A percentile compares a stretch with the other conserved stretches of the same genome.
phyloP scores from a whole-genome alignment of 2,329 filamentous ascomycete genomes.

The Penicillium brevicompactum region DNA sequence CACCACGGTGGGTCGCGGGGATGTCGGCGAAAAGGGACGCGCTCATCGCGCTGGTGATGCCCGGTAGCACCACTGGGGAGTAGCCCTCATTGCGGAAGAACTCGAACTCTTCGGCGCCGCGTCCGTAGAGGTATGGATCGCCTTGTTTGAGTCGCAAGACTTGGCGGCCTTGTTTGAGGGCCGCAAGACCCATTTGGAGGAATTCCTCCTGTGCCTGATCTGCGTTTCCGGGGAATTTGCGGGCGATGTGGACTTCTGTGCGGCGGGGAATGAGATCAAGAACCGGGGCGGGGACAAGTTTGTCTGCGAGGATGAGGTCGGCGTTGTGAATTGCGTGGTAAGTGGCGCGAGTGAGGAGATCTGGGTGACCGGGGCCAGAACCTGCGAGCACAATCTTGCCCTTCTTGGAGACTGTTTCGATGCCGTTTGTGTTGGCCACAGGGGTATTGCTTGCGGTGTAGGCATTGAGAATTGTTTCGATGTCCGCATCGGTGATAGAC shows the following conservation, averaged over 20 bases:
- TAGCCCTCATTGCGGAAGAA: conserved; percentile 78
- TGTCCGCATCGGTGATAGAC: conserved; percentile 75
- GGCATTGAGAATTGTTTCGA: conserved; percentile 72
- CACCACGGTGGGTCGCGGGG: conserved; percentile 83
- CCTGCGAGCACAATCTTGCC: conserved; percentile 87
- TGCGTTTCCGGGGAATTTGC: conserved; percentile 97
- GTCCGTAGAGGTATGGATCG: conserved; percentile 93
- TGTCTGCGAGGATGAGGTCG: conserved; percentile 55
- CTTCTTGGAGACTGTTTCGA: conserved; percentile 31
- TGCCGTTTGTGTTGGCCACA: conserved; percentile 13
- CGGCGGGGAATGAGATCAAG: conserved; percentile 87
- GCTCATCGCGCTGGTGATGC: conserved; percentile 83
- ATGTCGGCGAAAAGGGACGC: conserved; percentile 88
- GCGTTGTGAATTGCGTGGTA: conserved; percentile 51
- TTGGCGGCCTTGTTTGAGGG: conserved; percentile 68
- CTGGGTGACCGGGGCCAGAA: conserved; percentile 88
- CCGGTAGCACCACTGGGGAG: conserved; percentile 74
- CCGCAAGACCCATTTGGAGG: conserved; percentile 73
- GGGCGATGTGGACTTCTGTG: conserved; percentile 85
- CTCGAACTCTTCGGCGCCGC: conserved; percentile 87
- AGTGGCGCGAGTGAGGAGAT: conserved; percentile 74
- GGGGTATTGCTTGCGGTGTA: conserved; percentile 53
- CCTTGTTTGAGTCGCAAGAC: conserved; percentile 94
- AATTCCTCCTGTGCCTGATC: conserved; percentile 92
- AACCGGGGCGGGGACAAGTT: conserved; percentile 71